Evolutionary conservation across 2,329 filamentous ascomycete genomes (phyloP).

Genomic region (Talaromyces sp.): DNA sequence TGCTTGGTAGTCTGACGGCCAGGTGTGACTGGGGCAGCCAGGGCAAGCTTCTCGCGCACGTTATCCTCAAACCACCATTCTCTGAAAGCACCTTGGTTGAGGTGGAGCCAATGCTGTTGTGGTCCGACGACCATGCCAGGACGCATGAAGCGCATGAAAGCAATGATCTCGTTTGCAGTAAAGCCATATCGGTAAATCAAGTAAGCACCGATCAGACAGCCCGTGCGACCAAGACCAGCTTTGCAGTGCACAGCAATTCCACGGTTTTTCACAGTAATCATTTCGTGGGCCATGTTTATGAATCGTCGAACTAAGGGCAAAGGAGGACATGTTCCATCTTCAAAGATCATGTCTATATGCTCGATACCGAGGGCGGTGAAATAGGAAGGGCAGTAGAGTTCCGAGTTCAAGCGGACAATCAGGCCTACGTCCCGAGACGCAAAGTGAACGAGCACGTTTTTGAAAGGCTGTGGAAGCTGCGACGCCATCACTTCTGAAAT

Average conservation of each 20-base stretch:
- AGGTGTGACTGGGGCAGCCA: slow-evolving; percentile 53
- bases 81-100: slow-evolving; percentile 95
- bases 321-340: slow-evolving; percentile 92
- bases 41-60: slow-evolving; percentile 76
- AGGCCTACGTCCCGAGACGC: slow-evolving; percentile 81
- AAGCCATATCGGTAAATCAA: slow-evolving; percentile 96
- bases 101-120: slow-evolving; percentile 97
- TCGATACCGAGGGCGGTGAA: slow-evolving; percentile 93
- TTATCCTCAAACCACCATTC: slow-evolving; percentile 88
- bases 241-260: slow-evolving; percentile 98
- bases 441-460: slow-evolving; percentile 92
- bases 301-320: slow-evolving; percentile 88
- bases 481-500: slow-evolving; percentile 67
- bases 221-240: slow-evolving; percentile 88
- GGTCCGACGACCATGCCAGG: slow-evolving; percentile 98
- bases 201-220: slow-evolving; percentile 94
- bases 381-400: slow-evolving; percentile 93
- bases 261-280: slow-evolving; percentile 84
- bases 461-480: slow-evolving; percentile 78
- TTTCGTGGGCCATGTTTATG: slow-evolving; percentile 89
- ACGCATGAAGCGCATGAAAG: slow-evolving; percentile 98
- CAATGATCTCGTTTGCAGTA: slow-evolving; percentile 94
- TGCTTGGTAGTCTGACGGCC: slow-evolving; percentile 51
- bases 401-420: slow-evolving; percentile 91
- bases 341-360: slow-evolving; percentile 99